Conservation (phyloP, 257 asterid genomes). For the Catharanthus roseus region DNA sequence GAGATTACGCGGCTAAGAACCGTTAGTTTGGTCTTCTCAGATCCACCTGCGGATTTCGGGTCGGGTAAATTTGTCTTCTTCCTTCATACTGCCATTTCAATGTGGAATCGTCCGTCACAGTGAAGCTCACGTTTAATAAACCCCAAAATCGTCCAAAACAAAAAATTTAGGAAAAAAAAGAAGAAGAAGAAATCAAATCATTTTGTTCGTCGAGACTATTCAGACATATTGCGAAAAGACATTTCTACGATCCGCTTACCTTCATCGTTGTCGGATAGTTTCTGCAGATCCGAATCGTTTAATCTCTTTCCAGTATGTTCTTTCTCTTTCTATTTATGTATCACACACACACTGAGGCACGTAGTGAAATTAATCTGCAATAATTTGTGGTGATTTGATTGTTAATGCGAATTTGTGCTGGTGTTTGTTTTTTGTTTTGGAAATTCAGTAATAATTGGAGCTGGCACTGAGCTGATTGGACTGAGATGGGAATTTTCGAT, state of each 20-base stretch:
- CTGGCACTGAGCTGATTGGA: constrained; percentile 36
- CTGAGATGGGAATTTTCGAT: constrained; percentile 79
- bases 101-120: no score
- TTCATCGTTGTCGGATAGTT: constrained; percentile 1
- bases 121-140: constrained; percentile 5
- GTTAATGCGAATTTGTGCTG: background rate
- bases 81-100: no score
- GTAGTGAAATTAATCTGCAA: background rate
- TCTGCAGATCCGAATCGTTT: constrained; percentile 25
- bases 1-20: background rate
- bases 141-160: background rate
- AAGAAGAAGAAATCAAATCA: background rate
- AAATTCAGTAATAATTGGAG: constrained; percentile 14
- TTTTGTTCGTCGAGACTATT: background rate
- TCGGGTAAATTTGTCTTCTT: no score
- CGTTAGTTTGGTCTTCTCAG: background rate
- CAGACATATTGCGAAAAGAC: background rate
- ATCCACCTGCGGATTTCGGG: background rate
- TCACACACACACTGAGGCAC: background rate
- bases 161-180: background rate
- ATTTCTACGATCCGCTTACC: constrained; percentile 11
- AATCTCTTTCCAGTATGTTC: background rate
- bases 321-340: background rate
- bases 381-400: background rate
- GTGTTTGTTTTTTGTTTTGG: background rate